Percentiles rank a stretch among this genome's conserved stretches.
Conservation (phyloP, 2,329 filamentous ascomycete species). For the Cercospora sesami region DNA sequence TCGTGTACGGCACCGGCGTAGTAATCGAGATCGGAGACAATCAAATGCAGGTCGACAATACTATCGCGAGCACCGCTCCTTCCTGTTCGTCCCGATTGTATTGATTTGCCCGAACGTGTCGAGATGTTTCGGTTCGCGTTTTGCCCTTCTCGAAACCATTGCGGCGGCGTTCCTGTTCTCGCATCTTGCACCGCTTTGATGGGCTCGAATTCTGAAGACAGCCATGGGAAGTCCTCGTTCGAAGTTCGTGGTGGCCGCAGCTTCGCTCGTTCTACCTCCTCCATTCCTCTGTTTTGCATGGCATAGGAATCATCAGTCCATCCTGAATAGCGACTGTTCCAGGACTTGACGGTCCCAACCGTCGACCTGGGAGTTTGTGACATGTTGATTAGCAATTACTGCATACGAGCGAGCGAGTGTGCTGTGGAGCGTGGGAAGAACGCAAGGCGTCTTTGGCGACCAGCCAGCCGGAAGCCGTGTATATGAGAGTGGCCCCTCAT, state of each 20-base stretch:
- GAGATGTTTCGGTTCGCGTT: conserved; percentile 27
- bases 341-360: conserved; percentile 38
- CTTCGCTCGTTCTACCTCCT: conserved; percentile 36
- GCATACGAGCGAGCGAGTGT: conserved; percentile 7
- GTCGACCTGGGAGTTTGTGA: conserved; percentile 36
- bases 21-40: conserved; percentile 41
- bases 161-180: conserved; percentile 30
- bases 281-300: conserved; percentile 28
- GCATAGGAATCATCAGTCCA: conserved; percentile 34
- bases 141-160: conserved; percentile 38
- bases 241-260: conserved; percentile 28
- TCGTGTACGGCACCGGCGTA: conserved; percentile 42
- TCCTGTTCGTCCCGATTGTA: conserved; percentile 30
- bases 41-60: conserved; percentile 39
- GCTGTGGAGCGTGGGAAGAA: conserved; percentile 14
- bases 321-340: conserved; percentile 35
- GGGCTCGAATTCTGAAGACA: conserved; percentile 37
- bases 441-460: conserved; percentile 14
- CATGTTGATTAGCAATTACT: conserved; percentile 27
- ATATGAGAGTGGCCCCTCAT: conserved; percentile 23
- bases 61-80: conserved; percentile 35
- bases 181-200: conserved; percentile 30
- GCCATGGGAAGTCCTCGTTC: conserved; percentile 38
- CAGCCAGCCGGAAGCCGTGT: conserved; percentile 21
- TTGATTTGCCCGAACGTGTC: conserved; percentile 22